These are phyloP conservation scores for Ettlia oleoabundans DNA, from an alignment of 139 green algal genomes.

Conservation along the genomic window DNA sequence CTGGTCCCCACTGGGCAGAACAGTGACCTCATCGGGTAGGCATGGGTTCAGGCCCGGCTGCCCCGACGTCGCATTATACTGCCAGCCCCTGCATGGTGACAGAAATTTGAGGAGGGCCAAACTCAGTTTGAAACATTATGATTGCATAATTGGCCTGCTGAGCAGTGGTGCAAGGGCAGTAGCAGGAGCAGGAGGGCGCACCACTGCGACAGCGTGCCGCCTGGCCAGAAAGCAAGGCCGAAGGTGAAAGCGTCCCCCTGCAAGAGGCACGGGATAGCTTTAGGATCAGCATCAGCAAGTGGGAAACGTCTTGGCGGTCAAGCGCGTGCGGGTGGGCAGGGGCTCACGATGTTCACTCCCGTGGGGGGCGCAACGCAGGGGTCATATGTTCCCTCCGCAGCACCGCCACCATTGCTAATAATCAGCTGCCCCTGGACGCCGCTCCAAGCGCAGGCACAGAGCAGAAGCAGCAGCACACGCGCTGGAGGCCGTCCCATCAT, in stretches of 20 bases:
- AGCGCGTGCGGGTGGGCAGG: not conserved
- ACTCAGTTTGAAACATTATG: not conserved
- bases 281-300: not conserved
- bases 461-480: not conserved
- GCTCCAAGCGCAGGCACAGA: not conserved
- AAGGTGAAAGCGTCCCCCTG: slow-evolving; percentile 53
- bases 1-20: not conserved
- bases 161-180: not conserved
- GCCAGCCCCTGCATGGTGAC: slow-evolving; percentile 3
- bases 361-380: slow-evolving; percentile 9
- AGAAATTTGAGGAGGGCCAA: not conserved
- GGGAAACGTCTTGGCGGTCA: not conserved
- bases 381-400: slow-evolving; percentile 14
- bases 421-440: not conserved
- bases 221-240: slow-evolving; percentile 57
- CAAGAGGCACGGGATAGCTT: not conserved
- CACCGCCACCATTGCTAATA: no score
- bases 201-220: slow-evolving; percentile 46
- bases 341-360: slow-evolving; percentile 3
- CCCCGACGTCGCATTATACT: slow-evolving; percentile 14
- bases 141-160: not conserved
- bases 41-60: slow-evolving; percentile 47
- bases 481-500: no score
- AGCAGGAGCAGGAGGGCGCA: not conserved
- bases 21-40: not conserved